phyloP scores from a whole-genome alignment of 441 rosid species.

The Lepidium campestre region DNA sequence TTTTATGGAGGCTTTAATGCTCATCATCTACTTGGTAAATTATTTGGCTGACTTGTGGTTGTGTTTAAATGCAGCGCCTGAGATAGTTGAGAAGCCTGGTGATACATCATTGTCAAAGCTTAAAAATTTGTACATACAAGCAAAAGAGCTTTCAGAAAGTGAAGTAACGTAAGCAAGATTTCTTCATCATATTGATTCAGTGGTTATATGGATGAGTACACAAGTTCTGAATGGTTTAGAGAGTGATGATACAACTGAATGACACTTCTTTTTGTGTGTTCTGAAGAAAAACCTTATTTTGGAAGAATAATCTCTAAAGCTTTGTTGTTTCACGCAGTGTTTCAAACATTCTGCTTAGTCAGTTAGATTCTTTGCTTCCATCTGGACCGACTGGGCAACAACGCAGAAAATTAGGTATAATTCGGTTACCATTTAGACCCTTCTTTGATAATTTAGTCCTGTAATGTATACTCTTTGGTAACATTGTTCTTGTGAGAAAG shows the following conservation, averaged over 20 bases:
- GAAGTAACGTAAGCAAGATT: slow-evolving; percentile 57
- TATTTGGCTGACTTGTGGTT: slow-evolving; percentile 11
- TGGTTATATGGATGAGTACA: not conserved
- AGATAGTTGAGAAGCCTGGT: slow-evolving; percentile 88
- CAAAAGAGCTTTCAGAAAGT: slow-evolving; percentile 81
- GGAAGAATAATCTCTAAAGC: not conserved
- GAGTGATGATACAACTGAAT: not conserved
- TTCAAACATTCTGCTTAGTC: slow-evolving; percentile 46
- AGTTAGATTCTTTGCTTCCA: slow-evolving; percentile 68
- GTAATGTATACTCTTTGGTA: not conserved
- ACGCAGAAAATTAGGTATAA: slow-evolving; percentile 72
- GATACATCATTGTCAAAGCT: slow-evolving; percentile 71
- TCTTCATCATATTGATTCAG: not conserved
- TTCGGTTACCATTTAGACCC: not conserved
- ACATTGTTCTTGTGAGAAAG: not conserved
- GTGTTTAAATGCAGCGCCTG: slow-evolving; percentile 64
- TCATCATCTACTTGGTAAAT: not conserved
- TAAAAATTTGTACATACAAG: slow-evolving; percentile 56
- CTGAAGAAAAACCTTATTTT: no score
- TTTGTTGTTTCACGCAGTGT: slow-evolving; percentile 37
- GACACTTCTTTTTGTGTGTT: not conserved
- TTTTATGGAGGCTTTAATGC: not conserved
- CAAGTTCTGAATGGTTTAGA: not conserved
- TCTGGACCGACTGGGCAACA: slow-evolving; percentile 77
- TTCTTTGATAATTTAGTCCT: not conserved